These are phyloP conservation scores for Metarhizium robertsii DNA, from an alignment of 2,329 filamentous ascomycete species.

Conservation along the genomic window DNA sequence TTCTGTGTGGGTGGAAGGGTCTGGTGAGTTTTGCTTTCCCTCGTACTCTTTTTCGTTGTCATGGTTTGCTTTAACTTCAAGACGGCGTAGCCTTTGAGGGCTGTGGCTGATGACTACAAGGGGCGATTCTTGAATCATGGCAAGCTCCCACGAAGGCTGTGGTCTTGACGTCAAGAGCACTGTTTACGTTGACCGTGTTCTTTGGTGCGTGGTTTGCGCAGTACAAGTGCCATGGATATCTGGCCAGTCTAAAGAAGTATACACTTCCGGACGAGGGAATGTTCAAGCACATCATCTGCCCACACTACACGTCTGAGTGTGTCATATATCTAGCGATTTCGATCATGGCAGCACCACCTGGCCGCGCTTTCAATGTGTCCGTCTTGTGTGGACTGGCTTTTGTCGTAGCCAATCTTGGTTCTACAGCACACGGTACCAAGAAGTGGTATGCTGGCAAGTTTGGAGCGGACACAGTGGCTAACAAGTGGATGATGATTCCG, in stretches of 20 bases:
- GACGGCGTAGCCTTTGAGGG: not conserved
- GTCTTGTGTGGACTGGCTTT: constrained; percentile 62
- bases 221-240: constrained; percentile 61
- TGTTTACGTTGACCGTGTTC: constrained; percentile 52
- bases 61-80: not conserved
- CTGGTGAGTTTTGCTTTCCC: constrained; percentile 39
- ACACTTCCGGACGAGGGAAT: constrained; percentile 64
- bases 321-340: constrained; percentile 73
- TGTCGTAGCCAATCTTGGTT: constrained; percentile 67
- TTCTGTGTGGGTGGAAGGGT: constrained; percentile 77
- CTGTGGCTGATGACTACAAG: constrained; percentile 11
- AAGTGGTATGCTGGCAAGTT: constrained; percentile 74
- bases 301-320: constrained; percentile 89
- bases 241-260: constrained; percentile 70
- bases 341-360: constrained; percentile 61
- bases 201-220: constrained; percentile 63
- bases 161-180: constrained; percentile 15
- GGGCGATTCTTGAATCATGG: constrained; percentile 25
- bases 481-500: constrained; percentile 70
- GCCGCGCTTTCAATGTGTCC: constrained; percentile 60
- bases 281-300: constrained; percentile 67
- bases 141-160: constrained; percentile 10
- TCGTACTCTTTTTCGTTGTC: not conserved
- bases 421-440: constrained; percentile 70
- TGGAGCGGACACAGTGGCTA: constrained; percentile 51